Percentiles rank a stretch among this genome's conserved stretches.
Evolutionary conservation across 2,329 filamentous ascomycete genomes (phyloP).

Genomic region (Nemania sp.): DNA sequence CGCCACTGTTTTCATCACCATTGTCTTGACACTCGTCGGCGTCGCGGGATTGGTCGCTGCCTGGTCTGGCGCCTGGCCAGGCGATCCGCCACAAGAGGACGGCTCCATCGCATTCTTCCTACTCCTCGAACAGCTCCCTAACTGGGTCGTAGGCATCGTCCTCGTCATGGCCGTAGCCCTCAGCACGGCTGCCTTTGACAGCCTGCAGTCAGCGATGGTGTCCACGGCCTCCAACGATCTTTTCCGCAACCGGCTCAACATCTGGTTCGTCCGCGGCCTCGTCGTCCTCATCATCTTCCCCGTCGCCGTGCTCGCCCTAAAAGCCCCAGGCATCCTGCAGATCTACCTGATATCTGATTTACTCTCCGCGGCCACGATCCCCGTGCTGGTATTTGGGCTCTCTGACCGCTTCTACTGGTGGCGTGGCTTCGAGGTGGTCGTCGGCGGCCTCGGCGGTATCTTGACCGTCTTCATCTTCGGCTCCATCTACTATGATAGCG

Average conservation of each 20-base stretch:
- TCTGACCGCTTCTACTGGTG: conserved; percentile 76
- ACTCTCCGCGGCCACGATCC: conserved; percentile 80
- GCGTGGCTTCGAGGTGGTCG: conserved; percentile 83
- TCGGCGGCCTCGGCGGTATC: conserved; percentile 81
- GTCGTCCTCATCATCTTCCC: conserved; percentile 82
- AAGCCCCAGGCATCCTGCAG: conserved; percentile 79
- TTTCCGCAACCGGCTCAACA: conserved; percentile 82
- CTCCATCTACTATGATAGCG: conserved; percentile 79
- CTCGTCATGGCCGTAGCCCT: conserved; percentile 84
- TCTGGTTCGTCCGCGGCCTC: conserved; percentile 76
- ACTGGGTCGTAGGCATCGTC: conserved; percentile 85
- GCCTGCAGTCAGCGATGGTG: conserved; percentile 84
- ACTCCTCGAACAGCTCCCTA: conserved; percentile 76
- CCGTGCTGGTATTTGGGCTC: conserved; percentile 79
- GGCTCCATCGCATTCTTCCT: conserved; percentile 81
- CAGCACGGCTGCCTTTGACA: conserved; percentile 83
- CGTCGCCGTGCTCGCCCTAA: conserved; percentile 78
- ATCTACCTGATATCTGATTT: conserved; percentile 87
- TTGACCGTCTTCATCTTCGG: conserved; percentile 86
- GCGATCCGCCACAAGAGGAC: conserved; percentile 67
- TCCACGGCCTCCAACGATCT: conserved; percentile 87
- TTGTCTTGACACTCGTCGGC: conserved; percentile 79
- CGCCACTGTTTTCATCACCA: conserved; percentile 72
- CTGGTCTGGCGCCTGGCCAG: conserved; percentile 79
- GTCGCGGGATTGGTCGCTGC: conserved; percentile 79